Evolutionary conservation across 305 asterid species (phyloP).

Genomic region (Fraxinus baroniana): DNA sequence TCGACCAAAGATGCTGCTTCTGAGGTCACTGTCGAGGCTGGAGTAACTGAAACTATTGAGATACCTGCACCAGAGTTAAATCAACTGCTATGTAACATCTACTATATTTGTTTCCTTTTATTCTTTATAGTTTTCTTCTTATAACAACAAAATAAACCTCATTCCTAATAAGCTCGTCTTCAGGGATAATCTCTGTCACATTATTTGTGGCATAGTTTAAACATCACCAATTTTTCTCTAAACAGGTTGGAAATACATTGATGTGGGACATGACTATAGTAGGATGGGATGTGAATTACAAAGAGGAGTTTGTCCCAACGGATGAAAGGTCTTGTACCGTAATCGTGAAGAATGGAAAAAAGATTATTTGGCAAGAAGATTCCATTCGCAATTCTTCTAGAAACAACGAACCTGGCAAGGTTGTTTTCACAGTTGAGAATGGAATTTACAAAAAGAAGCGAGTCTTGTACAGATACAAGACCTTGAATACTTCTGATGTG

Average conservation of each 20-base stretch:
- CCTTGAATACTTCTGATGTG: conserved; percentile 3
- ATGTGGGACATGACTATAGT: conserved; percentile 53
- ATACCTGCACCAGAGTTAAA: conserved; percentile 54
- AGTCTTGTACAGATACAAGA: conserved; percentile 46
- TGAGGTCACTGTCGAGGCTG: conserved; percentile 47
- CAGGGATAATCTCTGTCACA: not conserved
- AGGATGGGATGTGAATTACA: conserved; percentile 70
- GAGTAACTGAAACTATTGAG: conserved; percentile 50
- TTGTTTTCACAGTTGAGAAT: conserved; percentile 50
- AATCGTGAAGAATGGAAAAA: conserved; percentile 46
- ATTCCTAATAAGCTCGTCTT: not conserved
- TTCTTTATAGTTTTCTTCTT: not conserved
- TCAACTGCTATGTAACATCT: not conserved
- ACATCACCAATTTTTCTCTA: not conserved
- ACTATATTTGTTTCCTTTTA: not conserved
- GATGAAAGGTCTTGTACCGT: conserved; percentile 49
- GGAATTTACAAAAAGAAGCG: conserved; percentile 46
- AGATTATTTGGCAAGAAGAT: conserved; percentile 45
- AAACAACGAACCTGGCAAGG: conserved; percentile 48
- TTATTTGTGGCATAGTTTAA: not conserved
- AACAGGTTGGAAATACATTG: conserved; percentile 42
- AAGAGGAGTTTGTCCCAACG: conserved; percentile 56
- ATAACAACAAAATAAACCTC: not conserved
- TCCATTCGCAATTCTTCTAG: conserved; percentile 44
- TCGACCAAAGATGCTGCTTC: conserved; percentile 41